Percentiles rank a stretch among this genome's conserved stretches.
Evolutionary conservation across 2,329 filamentous ascomycete species (phyloP).

Genomic region (Paracorniculantispora psalliotae): DNA sequence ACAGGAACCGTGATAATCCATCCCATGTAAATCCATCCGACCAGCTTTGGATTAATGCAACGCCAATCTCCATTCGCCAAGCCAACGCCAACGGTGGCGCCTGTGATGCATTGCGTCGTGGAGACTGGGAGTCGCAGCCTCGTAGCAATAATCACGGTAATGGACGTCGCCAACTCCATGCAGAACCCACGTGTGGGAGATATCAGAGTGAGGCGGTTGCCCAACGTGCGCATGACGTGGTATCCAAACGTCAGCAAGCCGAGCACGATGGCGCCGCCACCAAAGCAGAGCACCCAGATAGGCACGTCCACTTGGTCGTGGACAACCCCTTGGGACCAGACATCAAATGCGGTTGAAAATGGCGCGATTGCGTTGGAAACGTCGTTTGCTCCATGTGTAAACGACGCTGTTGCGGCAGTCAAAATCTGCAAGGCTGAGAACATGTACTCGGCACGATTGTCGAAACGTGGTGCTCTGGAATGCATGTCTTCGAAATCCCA

Average conservation of each 20-base stretch:
- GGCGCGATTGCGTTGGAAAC: slow-evolving; percentile 49
- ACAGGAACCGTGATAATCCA: slow-evolving; percentile 49
- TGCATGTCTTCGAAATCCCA: slow-evolving; percentile 46
- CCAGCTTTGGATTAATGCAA: slow-evolving; percentile 45
- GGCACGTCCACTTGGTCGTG: slow-evolving; percentile 35
- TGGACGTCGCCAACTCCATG: slow-evolving; percentile 46
- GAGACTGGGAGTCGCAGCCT: slow-evolving; percentile 46
- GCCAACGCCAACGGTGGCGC: slow-evolving; percentile 48
- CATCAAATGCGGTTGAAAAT: slow-evolving; percentile 47
- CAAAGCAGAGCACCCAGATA: slow-evolving; percentile 45
- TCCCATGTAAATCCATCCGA: slow-evolving; percentile 42
- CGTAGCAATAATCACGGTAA: slow-evolving; percentile 51
- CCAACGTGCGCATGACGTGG: slow-evolving; percentile 55
- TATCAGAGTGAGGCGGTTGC: slow-evolving; percentile 51
- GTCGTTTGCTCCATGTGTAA: slow-evolving; percentile 54
- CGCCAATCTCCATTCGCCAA: slow-evolving; percentile 45
- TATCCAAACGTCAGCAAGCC: slow-evolving; percentile 60
- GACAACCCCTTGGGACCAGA: slow-evolving; percentile 40
- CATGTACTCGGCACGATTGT: slow-evolving; percentile 48
- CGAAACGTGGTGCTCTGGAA: slow-evolving; percentile 43
- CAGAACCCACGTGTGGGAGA: slow-evolving; percentile 48
- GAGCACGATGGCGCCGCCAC: slow-evolving; percentile 45
- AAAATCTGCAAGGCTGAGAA: slow-evolving; percentile 45
- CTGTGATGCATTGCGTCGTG: slow-evolving; percentile 49
- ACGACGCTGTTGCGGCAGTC: slow-evolving; percentile 50